Base-by-base conservation (phyloP, 2,329 filamentous ascomycete species). In the Venturia carpophila region DNA sequence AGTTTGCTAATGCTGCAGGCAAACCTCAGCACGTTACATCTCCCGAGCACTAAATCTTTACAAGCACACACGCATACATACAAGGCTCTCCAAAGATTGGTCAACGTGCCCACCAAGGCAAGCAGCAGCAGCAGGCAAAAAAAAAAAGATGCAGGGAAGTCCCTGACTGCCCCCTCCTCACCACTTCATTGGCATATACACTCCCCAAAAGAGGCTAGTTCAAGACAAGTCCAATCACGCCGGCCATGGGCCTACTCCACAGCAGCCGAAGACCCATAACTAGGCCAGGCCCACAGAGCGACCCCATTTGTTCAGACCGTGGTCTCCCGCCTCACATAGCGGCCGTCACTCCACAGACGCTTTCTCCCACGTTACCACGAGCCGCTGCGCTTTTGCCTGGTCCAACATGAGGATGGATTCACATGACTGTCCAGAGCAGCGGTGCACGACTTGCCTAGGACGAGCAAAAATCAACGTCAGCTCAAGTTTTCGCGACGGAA, bases 401-500 rank as follows among this genome's bases (percentile, higher is more conserved):
- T 27, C 45, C 63, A 64, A 39, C 63, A 64, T 64, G 27, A 49
- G 42, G 10, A 13, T 65, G 63, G 65, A 65, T 67, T 71, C 71
- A 69, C 68, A 68, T 72, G 71, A 72, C 68, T 66, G 64, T 58
- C 66, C 61, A 55, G 64, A 66, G 47, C 55, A 64, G 63, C 60
- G 43, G 55, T 42, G 56, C 37, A 64, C 55, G 61, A 64, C 66
- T 67, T 66, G 68, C 67, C 64, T 70, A 67, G 69, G 69, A 66
- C 64, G 67, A 67, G 68, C 65, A 69, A 71, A 72, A 64, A 69
- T 68, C 67, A 70, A 72, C 71, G 70, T 72, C 71, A 68, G 67
- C 67, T 65, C 60, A 60, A 62, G 64, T 27, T 41, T 13, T 42
- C 21, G 19, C 37, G 34, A 34, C 37, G 11, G 17, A 52, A 60